Base-by-base conservation (phyloP, 176 grass and related monocot genomes). In the Carex cristatella region DNA sequence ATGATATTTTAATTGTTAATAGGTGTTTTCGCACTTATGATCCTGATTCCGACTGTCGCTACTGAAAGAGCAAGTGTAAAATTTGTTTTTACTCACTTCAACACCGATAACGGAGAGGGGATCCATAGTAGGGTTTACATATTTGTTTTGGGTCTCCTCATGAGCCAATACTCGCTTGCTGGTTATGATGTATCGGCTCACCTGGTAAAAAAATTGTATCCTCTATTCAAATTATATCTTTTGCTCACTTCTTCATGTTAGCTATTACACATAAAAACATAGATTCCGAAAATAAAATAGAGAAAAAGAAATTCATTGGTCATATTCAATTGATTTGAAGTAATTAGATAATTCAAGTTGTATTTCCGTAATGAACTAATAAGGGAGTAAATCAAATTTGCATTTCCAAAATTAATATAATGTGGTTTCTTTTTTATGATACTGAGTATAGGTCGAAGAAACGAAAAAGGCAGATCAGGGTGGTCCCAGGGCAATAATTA, bases 161-260 rank as follows among this genome's bases (percentile, higher is more conserved):
- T 91, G 83, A 95, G 93, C 79, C 91, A 95, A 83, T 95, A 92
- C 53, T 85, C 91, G 1, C n/a, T 91, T 12, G 65, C 79, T n/a
- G 93, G 91, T 73, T 95, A 95, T 2, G 93, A 95, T 86, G 89
- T 84, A 8, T 95, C 93, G 7, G 93, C 91, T 69, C 89, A 95
- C 62, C 90, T 95, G 93, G 90, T 95, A 90, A 66, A 60, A 4
- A 56, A 5, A 71, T 63, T 23, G 14, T 35, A 14, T 15, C 2
- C 13, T 0, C 30, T 0, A 13, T 51, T 70, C 30, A 70, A 38
- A 10, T 49, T 19, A 75, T 51, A 75, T 51, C n/a, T 11, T 49
- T 75, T 75, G 7, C 7, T 7, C 38, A 48, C 28, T 49, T 74
- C 23, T 54, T 53, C 48, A n/a, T 44, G 19, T 49, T 10, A 53